Evolutionary conservation across 176 grass and related monocot genomes (phyloP).

Genomic region (Aegilops tauschii): DNA sequence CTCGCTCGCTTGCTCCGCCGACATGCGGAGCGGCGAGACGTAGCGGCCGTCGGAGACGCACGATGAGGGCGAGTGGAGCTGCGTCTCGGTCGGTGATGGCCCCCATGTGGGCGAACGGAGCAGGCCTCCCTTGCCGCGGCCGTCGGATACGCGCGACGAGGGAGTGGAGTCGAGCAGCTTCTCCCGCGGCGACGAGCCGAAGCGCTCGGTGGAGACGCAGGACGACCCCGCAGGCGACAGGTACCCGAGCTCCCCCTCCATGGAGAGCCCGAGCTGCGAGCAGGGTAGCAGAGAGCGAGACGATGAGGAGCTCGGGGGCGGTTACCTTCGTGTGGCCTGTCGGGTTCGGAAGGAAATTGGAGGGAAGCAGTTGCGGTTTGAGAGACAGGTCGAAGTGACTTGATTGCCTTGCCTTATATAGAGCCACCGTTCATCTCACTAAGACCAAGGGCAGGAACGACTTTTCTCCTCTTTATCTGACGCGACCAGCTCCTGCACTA

Average conservation of each 20-base stretch:
- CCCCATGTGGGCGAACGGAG: neutral
- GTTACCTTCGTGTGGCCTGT: constrained; percentile 21
- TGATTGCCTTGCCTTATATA: constrained; percentile 34
- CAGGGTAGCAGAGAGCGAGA: constrained; percentile 35
- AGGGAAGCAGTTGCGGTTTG: constrained; percentile 38
- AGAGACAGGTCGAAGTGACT: constrained; percentile 6
- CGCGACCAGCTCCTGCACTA: neutral
- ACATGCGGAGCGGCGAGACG: constrained; percentile 12
- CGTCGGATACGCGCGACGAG: constrained; percentile 32
- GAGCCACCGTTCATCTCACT: neutral
- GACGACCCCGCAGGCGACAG: constrained; percentile 11
- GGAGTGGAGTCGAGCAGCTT: constrained; percentile 20
- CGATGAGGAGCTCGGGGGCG: constrained; percentile 17
- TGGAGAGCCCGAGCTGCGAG: constrained; percentile 25
- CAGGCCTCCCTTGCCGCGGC: neutral
- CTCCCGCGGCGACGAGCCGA: neutral
- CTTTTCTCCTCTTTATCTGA: neutral
- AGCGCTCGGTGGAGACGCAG: constrained; percentile 1
- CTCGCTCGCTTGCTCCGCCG: constrained; percentile 23
- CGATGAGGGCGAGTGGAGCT: constrained; percentile 18
- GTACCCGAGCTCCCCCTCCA: constrained; percentile 32
- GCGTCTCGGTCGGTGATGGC: neutral
- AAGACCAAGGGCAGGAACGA: constrained; percentile 1
- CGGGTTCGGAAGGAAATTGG: constrained; percentile 26
- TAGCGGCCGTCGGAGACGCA: neutral